Base-by-base conservation (phyloP, 129 eudicot genomes). In the Centaurea solstitialis region DNA sequence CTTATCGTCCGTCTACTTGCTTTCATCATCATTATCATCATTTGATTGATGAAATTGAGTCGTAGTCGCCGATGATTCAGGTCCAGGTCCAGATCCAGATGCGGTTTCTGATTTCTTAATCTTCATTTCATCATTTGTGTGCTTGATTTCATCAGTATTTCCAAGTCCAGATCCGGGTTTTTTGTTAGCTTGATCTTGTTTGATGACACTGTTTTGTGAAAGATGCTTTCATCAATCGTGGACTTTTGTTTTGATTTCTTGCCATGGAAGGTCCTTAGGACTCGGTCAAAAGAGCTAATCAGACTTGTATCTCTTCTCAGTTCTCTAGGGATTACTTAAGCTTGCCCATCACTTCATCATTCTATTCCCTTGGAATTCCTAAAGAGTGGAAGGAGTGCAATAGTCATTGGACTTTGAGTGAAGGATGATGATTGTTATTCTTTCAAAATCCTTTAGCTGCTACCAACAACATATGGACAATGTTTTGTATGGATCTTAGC, bases 211-310 rank as follows among this genome's bases (percentile, higher is more conserved):
- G n/a, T n/a, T n/a, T 83, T 83, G 7, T 70, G 18, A n/a, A 77
- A 24, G 61, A 83, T 73, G 75, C n/a, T 50, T 78, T 84, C 83
- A 15, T 83, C 82, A 28, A 64, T n/a, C 80, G 37, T 68, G 40
- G 17, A 40, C 20, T 78, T 72, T 78, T 33, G 87, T 45, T 84
- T 84, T 68, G 70, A 84, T 80, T 70, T 84, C 80, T 21, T 84
- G 84, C 84, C 76, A 84, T 79, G 87, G 87, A 26, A 78, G 87
- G 72, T 79, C 83, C 73, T 78, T 84, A 21, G 87, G 87, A 53
- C n/a, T n/a, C n/a, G n/a, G n/a, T n/a, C n/a, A n/a, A n/a, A n/a
- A n/a, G n/a, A n/a, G n/a, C n/a, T n/a, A n/a, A n/a, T n/a, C n/a
- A n/a, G n/a, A n/a, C n/a, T n/a, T n/a, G n/a, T n/a, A n/a, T n/a